Percentiles rank a stretch among this genome's conserved stretches.
These are phyloP conservation scores for Galeopsis tetrahit DNA, from an alignment of 257 asterid genomes.

Conservation along the genomic window DNA sequence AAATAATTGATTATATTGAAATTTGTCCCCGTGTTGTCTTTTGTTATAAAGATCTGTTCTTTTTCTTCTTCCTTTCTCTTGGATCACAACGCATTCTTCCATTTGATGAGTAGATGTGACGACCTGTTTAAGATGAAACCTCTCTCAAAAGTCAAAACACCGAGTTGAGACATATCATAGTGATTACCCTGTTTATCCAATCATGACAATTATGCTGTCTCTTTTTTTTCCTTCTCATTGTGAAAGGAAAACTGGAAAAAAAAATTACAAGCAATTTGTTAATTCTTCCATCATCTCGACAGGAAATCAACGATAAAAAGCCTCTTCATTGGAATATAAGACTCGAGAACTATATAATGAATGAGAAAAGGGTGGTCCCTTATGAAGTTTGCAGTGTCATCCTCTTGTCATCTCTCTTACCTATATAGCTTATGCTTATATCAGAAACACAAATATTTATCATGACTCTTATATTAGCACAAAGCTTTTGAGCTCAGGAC, in stretches of 20 bases:
- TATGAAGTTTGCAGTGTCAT: slow-evolving; percentile 18
- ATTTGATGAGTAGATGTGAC: slow-evolving; percentile 9
- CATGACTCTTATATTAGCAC: not conserved
- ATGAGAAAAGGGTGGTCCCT: slow-evolving; percentile 14
- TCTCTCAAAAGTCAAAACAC: slow-evolving; percentile 20
- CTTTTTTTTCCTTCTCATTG: slow-evolving; percentile 17
- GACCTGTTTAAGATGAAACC: not conserved
- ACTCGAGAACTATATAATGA: slow-evolving; percentile 3
- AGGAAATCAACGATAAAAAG: not conserved
- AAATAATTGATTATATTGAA: not conserved
- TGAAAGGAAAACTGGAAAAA: not conserved
- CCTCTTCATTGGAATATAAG: slow-evolving; percentile 12
- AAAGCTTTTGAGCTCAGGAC: not conserved
- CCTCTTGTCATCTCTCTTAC: not conserved
- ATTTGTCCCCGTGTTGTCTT: slow-evolving; percentile 2
- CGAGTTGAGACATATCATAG: not conserved
- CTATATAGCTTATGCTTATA: not conserved
- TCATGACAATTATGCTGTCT: slow-evolving; percentile 13
- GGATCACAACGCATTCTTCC: slow-evolving; percentile 11
- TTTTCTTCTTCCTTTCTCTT: slow-evolving; percentile 1
- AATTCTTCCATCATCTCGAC: slow-evolving; percentile 15
- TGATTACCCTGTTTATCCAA: not conserved
- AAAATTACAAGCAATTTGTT: not conserved
- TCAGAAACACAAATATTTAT: not conserved
- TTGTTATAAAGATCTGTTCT: not conserved